Percentiles rank a stretch among this genome's conserved stretches.
phyloP scores from a whole-genome alignment of 306 rosid genomes.

The Vigna trinervia region DNA sequence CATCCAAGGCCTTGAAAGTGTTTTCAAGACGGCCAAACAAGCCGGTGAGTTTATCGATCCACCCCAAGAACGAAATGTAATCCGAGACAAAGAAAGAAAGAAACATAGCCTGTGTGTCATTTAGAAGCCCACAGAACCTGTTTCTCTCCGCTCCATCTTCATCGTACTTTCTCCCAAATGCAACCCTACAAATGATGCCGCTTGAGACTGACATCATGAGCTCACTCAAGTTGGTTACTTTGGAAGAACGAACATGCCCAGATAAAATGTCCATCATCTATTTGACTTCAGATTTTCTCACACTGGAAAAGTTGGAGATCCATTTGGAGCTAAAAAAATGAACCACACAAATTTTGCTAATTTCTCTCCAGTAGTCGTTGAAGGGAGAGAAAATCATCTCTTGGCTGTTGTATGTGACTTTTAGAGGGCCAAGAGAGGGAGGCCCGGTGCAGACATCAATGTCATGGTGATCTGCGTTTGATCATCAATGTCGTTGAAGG shows the following conservation, averaged over 20 bases:
- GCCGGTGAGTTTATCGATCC: conserved; percentile 35
- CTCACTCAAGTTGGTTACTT: background rate
- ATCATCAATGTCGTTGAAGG: too few relatives aligned
- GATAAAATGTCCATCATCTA: background rate
- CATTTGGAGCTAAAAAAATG: conserved; percentile 16
- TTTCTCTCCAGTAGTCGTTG: conserved; percentile 21
- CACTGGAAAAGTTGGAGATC: background rate
- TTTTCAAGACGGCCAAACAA: background rate
- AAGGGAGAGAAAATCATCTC: conserved; percentile 19
- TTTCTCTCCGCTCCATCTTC: conserved; percentile 9
- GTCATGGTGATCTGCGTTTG: conserved; percentile 1
- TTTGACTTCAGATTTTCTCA: background rate
- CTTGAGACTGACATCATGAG: background rate
- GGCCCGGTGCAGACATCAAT: conserved; percentile 2
- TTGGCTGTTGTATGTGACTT: background rate
- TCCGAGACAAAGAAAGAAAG: conserved; percentile 7
- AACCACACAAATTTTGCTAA: background rate
- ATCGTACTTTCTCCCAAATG: conserved; percentile 7
- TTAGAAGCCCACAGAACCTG: conserved; percentile 20
- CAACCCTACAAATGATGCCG: background rate
- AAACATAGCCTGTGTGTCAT: conserved; percentile 13
- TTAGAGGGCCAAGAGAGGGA: background rate
- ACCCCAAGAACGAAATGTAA: background rate
- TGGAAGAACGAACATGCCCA: background rate
- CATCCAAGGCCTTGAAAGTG: conserved; percentile 4